phyloP scores from a whole-genome alignment of 208 protist genomes.

The Histomonas meleagridis region DNA sequence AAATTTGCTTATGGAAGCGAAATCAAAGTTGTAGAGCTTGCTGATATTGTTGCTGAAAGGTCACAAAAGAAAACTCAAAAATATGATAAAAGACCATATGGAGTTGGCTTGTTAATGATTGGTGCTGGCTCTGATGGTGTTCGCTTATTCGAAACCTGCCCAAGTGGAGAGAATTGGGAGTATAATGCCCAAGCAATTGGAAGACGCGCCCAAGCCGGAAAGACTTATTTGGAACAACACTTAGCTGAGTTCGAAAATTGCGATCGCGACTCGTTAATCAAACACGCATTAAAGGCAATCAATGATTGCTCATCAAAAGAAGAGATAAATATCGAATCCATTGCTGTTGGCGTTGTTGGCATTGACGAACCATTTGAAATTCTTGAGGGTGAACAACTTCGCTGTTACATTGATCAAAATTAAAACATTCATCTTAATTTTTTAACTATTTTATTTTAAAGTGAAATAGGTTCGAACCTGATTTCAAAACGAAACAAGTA shows the following conservation, averaged over 20 bases:
- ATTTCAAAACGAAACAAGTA: too few relatives aligned
- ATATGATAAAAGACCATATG: constrained; percentile 81
- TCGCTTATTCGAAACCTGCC: constrained; percentile 49
- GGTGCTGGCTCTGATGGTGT: constrained; percentile 63
- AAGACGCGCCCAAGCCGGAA: constrained; percentile 74
- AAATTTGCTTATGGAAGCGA: constrained; percentile 61
- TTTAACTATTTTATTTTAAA: too few relatives aligned
- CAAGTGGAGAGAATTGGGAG: constrained; percentile 75
- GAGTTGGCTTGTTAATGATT: constrained; percentile 92
- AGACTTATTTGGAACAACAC: constrained; percentile 93
- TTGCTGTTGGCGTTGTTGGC: constrained; percentile 39
- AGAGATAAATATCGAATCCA: constrained; percentile 31
- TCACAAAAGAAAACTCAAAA: constrained; percentile 87
- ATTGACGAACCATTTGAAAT: constrained; percentile 38
- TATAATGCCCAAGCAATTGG: constrained; percentile 94
- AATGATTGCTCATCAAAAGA: constrained; percentile 33
- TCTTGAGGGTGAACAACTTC: too few relatives aligned
- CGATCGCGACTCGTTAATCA: constrained; percentile 40
- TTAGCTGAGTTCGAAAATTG: constrained; percentile 68
- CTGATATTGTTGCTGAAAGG: constrained; percentile 58
- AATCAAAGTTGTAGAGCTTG: background rate
- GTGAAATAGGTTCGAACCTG: too few relatives aligned
- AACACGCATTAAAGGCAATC: constrained; percentile 41
- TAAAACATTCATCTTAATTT: too few relatives aligned
- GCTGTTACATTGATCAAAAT: too few relatives aligned